Evolutionary conservation across 2,329 filamentous ascomycete genomes (phyloP).

Genomic region (Dactylellina leptospora): DNA sequence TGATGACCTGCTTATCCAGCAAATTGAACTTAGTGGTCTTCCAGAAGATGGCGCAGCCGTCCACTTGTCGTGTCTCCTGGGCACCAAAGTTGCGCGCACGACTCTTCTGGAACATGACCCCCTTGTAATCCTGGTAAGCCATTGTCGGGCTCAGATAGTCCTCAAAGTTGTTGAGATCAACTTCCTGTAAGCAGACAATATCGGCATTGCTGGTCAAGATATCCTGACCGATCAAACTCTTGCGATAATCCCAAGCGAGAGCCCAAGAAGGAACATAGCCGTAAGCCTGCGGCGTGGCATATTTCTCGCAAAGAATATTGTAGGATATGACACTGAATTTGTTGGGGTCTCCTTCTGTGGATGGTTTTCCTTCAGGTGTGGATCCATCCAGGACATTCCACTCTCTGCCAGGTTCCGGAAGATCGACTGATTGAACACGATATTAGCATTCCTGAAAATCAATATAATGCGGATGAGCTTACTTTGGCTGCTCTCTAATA

Average conservation of each 20-base stretch:
- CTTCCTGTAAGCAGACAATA: conserved; percentile 91
- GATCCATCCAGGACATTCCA: conserved; percentile 76
- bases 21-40: conserved; percentile 93
- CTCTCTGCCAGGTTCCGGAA: conserved; percentile 78
- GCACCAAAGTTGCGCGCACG: conserved; percentile 91
- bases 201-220: conserved; percentile 82
- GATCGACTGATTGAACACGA: no score
- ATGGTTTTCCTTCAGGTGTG: conserved; percentile 55
- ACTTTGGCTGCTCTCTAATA: conserved; percentile 84
- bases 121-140: conserved; percentile 88
- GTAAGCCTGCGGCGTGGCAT: conserved; percentile 83
- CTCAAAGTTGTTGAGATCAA: conserved; percentile 89
- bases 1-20: conserved; percentile 91
- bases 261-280: conserved; percentile 87
- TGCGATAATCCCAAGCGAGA: conserved; percentile 85
- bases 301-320: conserved; percentile 95
- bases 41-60: conserved; percentile 96
- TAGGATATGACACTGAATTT: conserved; percentile 85
- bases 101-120: conserved; percentile 89
- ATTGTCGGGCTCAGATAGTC: conserved; percentile 89
- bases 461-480: no score
- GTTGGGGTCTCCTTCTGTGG: conserved; percentile 62
- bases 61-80: conserved; percentile 85
- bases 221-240: conserved; percentile 82
- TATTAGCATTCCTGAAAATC: no score